Conservation (phyloP, 345 rosid genomes). For the Populus simonii region DNA sequence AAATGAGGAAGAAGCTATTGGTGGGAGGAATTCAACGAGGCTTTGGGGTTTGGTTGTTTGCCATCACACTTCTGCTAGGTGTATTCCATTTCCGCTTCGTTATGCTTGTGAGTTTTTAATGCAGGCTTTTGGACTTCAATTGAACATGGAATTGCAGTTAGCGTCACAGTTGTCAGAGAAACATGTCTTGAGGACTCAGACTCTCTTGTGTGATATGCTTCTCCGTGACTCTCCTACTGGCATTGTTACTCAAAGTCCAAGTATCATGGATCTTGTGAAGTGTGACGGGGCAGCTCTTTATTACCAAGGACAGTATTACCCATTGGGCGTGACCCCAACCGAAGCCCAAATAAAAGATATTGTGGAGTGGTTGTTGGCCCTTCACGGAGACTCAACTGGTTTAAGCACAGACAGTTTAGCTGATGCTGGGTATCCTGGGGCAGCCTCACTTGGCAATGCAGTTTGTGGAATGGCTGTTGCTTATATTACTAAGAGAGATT, state of each 20-base stretch:
- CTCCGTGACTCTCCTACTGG: conserved; percentile 95
- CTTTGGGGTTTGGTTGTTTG: conserved; percentile 99
- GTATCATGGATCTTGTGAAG: conserved; percentile 92
- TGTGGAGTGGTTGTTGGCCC: conserved; percentile 81
- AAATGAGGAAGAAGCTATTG: conserved; percentile 66
- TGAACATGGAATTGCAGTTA: conserved; percentile 97
- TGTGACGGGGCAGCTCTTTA: conserved; percentile 96
- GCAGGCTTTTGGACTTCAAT: conserved; percentile 96
- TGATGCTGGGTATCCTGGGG: conserved; percentile 89
- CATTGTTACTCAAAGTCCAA: conserved; percentile 91
- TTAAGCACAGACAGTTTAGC: conserved; percentile 89
- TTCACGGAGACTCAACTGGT: conserved; percentile 90
- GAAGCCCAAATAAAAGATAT: conserved; percentile 80
- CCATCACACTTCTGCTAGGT: conserved; percentile 89
- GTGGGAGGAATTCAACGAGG: conserved; percentile 68
- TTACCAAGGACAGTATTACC: conserved; percentile 70
- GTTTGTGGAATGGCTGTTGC: conserved; percentile 99
- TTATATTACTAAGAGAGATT: conserved; percentile 73
- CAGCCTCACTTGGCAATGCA: conserved; percentile 84
- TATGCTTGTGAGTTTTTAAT: conserved; percentile 97
- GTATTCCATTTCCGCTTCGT: conserved; percentile 86
- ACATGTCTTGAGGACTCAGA: conserved; percentile 86
- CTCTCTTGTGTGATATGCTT: conserved; percentile 94
- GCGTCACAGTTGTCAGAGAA: conserved; percentile 85
- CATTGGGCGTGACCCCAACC: conserved; percentile 78